Conservation (phyloP, 805 yeast species). For the Yarrowia osloensis region DNA sequence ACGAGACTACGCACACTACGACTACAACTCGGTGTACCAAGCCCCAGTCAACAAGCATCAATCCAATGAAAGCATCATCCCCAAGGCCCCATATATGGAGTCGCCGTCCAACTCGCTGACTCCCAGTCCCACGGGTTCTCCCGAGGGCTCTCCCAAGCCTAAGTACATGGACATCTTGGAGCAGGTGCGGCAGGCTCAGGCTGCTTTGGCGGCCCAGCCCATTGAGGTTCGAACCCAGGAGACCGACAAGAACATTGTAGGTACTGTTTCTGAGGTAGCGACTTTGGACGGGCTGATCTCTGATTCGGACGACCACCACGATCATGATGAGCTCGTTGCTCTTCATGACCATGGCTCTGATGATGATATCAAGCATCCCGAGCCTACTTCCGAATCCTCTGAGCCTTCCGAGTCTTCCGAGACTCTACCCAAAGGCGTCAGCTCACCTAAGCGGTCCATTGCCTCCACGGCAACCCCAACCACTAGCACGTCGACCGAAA, state of each 20-base stretch:
- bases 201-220: conserved; percentile 22
- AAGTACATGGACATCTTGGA: conserved; percentile 30
- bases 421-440: not conserved
- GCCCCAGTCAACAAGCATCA: conserved; percentile 9
- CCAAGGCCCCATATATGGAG: conserved; percentile 27
- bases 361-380: not conserved
- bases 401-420: not conserved
- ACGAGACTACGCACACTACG: conserved; percentile 37
- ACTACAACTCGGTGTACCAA: conserved; percentile 38
- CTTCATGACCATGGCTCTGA: not conserved
- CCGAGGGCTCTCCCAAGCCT: conserved; percentile 19
- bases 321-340: not conserved
- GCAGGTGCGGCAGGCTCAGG: conserved; percentile 29
- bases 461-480: conserved; percentile 29
- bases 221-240: conserved; percentile 23
- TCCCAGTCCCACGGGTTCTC: conserved; percentile 11
- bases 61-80: conserved; percentile 19
- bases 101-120: conserved; percentile 24
- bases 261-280: conserved; percentile 13
- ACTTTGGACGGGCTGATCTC: not conserved
- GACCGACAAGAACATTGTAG: conserved; percentile 16
- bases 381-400: not conserved
- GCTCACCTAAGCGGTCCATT: conserved; percentile 10
- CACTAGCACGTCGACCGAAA: conserved; percentile 21
- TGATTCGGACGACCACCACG: conserved; percentile 3